Percentiles rank a stretch among this genome's conserved stretches.
These are phyloP conservation scores for Vitis cinerea DNA, from an alignment of 164 flowering plant genomes.

Conservation along the genomic window DNA sequence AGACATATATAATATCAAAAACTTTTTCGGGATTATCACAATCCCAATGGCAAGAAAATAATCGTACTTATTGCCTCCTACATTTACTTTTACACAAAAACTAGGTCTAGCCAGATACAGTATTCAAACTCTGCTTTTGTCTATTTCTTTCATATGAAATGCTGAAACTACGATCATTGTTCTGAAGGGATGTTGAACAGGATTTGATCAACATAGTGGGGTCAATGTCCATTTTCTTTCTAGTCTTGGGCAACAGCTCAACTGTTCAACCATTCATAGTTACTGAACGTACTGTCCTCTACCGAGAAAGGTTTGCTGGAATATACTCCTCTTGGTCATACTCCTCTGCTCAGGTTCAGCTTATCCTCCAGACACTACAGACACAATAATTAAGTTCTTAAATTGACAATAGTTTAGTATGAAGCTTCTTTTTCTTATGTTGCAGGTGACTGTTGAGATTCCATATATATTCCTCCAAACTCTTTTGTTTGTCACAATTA, in stretches of 20 bases:
- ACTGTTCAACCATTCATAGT: slow-evolving; percentile 37
- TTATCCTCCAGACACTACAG: no score
- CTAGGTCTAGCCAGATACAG: no score
- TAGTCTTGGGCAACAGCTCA: slow-evolving; percentile 47
- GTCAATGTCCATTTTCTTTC: slow-evolving; percentile 27
- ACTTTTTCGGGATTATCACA: no score
- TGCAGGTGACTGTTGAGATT: slow-evolving; percentile 43
- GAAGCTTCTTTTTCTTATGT: neutral
- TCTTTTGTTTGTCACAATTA: slow-evolving; percentile 26
- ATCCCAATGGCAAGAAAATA: no score
- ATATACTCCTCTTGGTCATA: slow-evolving; percentile 63
- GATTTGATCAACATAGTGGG: slow-evolving; percentile 45
- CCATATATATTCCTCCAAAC: slow-evolving; percentile 33
- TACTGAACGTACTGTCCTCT: slow-evolving; percentile 44
- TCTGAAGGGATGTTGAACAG: slow-evolving; percentile 39
- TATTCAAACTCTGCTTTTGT: no score
- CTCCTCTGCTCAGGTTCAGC: slow-evolving; percentile 52
- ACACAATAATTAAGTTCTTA: neutral
- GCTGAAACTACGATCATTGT: neutral
- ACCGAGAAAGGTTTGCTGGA: slow-evolving; percentile 60
- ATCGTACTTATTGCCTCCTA: no score
- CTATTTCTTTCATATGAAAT: neutral
- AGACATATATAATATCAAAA: no score
- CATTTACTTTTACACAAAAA: no score
- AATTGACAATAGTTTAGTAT: neutral